Percentiles rank a stretch among this genome's conserved stretches.
Evolutionary conservation across 2,329 filamentous ascomycete species (phyloP).

Genomic region (Fusarium sp.): DNA sequence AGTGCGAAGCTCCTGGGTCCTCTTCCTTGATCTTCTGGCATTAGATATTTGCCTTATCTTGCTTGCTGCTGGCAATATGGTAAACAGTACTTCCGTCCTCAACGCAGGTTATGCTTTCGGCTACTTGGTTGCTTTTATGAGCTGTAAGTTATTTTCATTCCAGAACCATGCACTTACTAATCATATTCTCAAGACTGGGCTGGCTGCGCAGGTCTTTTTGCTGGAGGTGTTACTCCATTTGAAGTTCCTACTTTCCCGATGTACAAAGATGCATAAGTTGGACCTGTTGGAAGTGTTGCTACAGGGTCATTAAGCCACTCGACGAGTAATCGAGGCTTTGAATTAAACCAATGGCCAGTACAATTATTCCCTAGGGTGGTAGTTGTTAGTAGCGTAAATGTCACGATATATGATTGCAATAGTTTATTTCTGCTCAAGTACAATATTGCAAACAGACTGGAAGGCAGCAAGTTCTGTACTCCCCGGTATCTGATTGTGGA

Average conservation of each 20-base stretch:
- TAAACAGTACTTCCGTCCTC: not conserved
- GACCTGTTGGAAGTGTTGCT: not conserved
- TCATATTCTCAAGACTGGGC: slow-evolving; percentile 9
- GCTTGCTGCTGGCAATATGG: slow-evolving; percentile 19
- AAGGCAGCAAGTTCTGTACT: too few relatives aligned
- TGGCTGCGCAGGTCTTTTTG: slow-evolving; percentile 21
- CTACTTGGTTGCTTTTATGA: slow-evolving; percentile 17
- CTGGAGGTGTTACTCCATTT: slow-evolving; percentile 19
- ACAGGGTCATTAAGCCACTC: too few relatives aligned
- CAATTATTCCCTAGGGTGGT: too few relatives aligned
- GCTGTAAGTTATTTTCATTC: not conserved
- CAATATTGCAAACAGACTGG: too few relatives aligned
- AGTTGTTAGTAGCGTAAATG: too few relatives aligned
- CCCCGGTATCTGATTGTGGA: too few relatives aligned
- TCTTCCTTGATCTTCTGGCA: slow-evolving; percentile 76
- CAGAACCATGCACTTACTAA: not conserved
- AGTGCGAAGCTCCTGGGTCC: slow-evolving; percentile 1
- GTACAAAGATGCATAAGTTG: slow-evolving; percentile 2
- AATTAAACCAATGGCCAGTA: too few relatives aligned
- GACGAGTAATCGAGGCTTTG: too few relatives aligned
- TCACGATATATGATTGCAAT: too few relatives aligned
- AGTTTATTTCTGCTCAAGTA: too few relatives aligned
- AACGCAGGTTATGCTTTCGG: slow-evolving; percentile 23
- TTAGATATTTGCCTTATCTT: slow-evolving; percentile 75
- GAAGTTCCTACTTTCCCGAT: slow-evolving; percentile 9